These are phyloP conservation scores for Tetradesmus lagerheimii DNA, from an alignment of 139 green algal species.

Conservation along the genomic window DNA sequence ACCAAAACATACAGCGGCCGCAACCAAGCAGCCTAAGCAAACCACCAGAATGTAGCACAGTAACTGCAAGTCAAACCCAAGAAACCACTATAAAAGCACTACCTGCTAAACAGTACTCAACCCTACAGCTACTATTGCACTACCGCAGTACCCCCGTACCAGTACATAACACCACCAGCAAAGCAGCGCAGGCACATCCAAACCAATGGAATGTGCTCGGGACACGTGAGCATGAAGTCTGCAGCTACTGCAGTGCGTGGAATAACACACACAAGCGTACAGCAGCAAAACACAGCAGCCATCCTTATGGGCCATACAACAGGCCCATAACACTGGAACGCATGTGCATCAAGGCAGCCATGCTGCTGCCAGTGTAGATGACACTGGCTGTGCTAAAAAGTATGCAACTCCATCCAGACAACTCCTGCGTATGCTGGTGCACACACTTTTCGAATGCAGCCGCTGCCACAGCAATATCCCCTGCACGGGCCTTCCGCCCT, in stretches of 20 bases:
- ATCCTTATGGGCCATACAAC: too few relatives aligned
- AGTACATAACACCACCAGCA: too few relatives aligned
- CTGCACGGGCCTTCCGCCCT: neutral
- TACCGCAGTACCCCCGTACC: neutral
- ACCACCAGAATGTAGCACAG: neutral
- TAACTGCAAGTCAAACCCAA: neutral
- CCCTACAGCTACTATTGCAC: neutral
- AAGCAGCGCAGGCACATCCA: neutral
- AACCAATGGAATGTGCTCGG: too few relatives aligned
- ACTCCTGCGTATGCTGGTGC: neutral
- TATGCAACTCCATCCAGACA: neutral
- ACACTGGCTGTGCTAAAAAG: too few relatives aligned
- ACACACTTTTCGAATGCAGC: neutral
- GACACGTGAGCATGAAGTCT: too few relatives aligned
- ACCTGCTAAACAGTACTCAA: neutral
- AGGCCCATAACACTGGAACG: too few relatives aligned
- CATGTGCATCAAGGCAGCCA: too few relatives aligned
- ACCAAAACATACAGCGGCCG: too few relatives aligned
- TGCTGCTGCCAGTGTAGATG: too few relatives aligned
- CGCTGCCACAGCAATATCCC: neutral
- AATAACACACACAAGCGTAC: too few relatives aligned
- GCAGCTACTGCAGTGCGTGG: too few relatives aligned
- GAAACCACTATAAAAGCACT: neutral
- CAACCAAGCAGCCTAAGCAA: neutral
- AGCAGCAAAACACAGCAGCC: too few relatives aligned